Evolutionary conservation across 768 basidiomycete species (phyloP).

Genomic region (Hericium coralloides): DNA sequence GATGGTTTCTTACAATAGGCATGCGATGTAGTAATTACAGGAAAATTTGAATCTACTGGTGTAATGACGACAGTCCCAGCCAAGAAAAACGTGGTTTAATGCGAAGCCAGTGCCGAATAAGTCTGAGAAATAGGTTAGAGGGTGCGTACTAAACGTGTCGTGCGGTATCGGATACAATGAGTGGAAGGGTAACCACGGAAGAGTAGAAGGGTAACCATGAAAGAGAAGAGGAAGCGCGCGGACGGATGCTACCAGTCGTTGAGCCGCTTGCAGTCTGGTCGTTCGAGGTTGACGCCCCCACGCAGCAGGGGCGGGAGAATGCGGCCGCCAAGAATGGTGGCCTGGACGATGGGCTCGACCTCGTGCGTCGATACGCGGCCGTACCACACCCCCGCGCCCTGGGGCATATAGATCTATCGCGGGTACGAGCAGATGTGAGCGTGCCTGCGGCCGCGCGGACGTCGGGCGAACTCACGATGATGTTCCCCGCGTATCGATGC

Average conservation of each 20-base stretch:
- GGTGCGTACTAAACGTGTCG: background rate
- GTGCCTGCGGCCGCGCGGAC: background rate
- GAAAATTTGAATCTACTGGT: background rate
- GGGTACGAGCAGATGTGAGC: background rate
- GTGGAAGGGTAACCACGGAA: background rate
- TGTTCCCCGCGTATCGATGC: constrained; percentile 88
- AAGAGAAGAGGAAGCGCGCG: background rate
- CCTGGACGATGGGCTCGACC: constrained; percentile 74
- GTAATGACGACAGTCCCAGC: background rate
- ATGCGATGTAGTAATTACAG: background rate
- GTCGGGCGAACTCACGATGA: constrained; percentile 48
- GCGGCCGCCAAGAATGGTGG: constrained; percentile 79
- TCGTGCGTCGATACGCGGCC: constrained; percentile 90
- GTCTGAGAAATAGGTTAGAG: background rate
- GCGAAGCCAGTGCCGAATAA: background rate
- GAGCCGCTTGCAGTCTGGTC: constrained; percentile 57
- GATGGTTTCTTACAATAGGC: background rate
- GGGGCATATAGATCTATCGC: constrained; percentile 76
- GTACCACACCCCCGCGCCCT: constrained; percentile 85
- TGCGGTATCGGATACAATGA: background rate
- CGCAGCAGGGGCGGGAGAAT: constrained; percentile 81
- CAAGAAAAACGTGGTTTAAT: background rate
- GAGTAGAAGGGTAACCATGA: background rate
- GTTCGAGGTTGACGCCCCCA: constrained; percentile 72
- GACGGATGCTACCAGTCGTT: constrained; percentile 53